Evolutionary conservation across 768 basidiomycete genomes (phyloP).

Genomic region (Leucosporidium creatinivorum): DNA sequence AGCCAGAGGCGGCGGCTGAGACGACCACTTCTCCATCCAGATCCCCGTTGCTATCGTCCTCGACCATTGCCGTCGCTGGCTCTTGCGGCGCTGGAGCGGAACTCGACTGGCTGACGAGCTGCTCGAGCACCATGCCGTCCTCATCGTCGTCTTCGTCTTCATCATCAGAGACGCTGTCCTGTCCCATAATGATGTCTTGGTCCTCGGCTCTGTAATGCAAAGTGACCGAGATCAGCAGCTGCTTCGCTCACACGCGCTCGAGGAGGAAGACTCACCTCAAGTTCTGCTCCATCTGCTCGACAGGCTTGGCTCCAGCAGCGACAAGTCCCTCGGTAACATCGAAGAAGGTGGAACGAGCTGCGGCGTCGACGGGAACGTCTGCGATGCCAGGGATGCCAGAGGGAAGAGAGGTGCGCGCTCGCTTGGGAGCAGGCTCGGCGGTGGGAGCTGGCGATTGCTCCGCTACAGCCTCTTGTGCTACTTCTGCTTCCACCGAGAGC

Average conservation of each 20-base stretch:
- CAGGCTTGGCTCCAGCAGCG: neutral
- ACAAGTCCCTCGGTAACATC: neutral
- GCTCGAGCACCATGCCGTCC: neutral
- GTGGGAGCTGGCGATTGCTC: neutral
- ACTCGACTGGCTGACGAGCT: too few species aligned
- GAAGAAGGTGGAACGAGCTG: neutral
- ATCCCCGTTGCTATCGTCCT: neutral
- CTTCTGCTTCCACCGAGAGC: too few species aligned
- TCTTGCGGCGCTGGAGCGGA: neutral
- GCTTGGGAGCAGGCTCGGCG: neutral
- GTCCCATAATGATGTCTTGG: neutral
- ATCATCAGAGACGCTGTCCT: neutral
- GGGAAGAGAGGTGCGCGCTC: constrained; percentile 1
- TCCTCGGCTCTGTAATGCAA: neutral
- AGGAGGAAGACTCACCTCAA: too few species aligned
- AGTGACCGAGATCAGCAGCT: neutral
- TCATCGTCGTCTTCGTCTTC: neutral
- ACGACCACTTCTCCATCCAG: neutral
- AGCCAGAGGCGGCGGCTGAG: too few species aligned
- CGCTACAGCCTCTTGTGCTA: too few species aligned
- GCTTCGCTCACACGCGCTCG: neutral
- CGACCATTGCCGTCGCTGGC: neutral
- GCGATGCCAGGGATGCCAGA: constrained; percentile 5
- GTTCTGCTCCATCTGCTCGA: neutral
- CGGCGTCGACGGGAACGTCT: constrained; percentile 8